Evolutionary conservation across 306 rosid genomes (phyloP).

Genomic region (Cucumis cinereus): DNA sequence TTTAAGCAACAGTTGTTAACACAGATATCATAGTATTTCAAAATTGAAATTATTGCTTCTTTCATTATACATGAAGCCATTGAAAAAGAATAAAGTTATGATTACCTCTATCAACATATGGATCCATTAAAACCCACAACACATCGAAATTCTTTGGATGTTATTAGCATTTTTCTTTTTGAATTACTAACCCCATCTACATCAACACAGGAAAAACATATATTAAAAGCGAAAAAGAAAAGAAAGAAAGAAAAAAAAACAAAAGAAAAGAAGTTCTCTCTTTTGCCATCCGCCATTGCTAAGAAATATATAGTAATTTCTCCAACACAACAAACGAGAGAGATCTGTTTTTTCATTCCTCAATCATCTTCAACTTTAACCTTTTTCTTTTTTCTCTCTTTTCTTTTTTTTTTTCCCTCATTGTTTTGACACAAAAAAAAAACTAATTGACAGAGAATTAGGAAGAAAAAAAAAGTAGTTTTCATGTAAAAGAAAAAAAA

Average conservation of each 20-base stretch:
- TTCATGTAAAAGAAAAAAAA: not conserved
- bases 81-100: not conserved
- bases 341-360: constrained; percentile 51
- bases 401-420: not conserved
- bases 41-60: not conserved
- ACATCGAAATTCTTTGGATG: not conserved
- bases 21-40: not conserved
- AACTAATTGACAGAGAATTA: not conserved
- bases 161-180: not conserved
- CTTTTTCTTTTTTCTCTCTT: not conserved
- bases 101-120: not conserved
- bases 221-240: not conserved
- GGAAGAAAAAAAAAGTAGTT: not conserved
- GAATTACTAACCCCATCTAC: not conserved
- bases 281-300: constrained; percentile 4
- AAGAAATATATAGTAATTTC: constrained; percentile 27
- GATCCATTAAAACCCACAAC: not conserved
- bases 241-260: not conserved
- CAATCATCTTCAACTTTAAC: constrained; percentile 55
- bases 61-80: constrained; percentile 2
- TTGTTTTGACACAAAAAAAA: constrained; percentile 22
- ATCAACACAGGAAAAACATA: not conserved
- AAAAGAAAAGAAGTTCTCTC: constrained; percentile 7
- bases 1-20: not conserved
- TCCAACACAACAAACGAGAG: constrained; percentile 32